Conservation (phyloP, 495 filamentous ascomycete genomes). For the Gamarada debralockiae region DNA sequence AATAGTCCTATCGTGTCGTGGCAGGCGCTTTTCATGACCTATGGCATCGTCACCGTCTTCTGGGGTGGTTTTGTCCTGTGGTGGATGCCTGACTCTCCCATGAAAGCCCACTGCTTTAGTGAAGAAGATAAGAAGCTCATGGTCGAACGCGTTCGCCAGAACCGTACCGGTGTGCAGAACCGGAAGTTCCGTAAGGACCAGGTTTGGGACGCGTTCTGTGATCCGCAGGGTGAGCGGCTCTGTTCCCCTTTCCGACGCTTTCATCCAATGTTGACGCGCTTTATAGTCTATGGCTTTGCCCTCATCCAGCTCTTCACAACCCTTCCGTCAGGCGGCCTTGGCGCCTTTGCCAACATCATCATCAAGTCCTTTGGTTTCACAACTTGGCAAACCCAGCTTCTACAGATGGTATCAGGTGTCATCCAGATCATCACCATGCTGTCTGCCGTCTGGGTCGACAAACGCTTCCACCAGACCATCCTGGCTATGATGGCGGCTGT, state of each 20-base stretch:
- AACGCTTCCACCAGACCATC: conserved; percentile 58
- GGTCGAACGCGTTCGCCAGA: conserved; percentile 59
- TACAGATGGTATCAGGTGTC: conserved; percentile 67
- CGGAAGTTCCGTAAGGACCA: conserved; percentile 66
- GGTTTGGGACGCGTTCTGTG: conserved; percentile 52
- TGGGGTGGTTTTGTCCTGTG: conserved; percentile 61
- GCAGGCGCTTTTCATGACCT: conserved; percentile 55
- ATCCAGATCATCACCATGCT: conserved; percentile 68
- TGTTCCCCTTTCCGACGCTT: too few relatives aligned
- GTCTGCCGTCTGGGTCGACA: conserved; percentile 59
- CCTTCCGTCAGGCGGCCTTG: conserved; percentile 62
- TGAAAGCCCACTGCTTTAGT: conserved; percentile 66
- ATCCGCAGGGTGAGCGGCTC: too few relatives aligned
- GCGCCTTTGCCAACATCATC: conserved; percentile 64
- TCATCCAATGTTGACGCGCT: too few relatives aligned
- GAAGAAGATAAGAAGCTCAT: conserved; percentile 57
- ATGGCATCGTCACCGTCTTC: conserved; percentile 54
- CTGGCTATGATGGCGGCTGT: conserved; percentile 49
- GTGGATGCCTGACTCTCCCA: conserved; percentile 64
- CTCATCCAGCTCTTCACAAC: conserved; percentile 62
- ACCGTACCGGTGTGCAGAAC: conserved; percentile 70
- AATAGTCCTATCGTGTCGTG: conserved; percentile 10
- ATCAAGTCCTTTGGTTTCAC: conserved; percentile 46
- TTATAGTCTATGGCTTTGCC: conserved; percentile 35
- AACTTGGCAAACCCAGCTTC: conserved; percentile 48